Evolutionary conservation across 2,329 filamentous ascomycete species (phyloP).

Genomic region (Alternaria novae-zelandiae): DNA sequence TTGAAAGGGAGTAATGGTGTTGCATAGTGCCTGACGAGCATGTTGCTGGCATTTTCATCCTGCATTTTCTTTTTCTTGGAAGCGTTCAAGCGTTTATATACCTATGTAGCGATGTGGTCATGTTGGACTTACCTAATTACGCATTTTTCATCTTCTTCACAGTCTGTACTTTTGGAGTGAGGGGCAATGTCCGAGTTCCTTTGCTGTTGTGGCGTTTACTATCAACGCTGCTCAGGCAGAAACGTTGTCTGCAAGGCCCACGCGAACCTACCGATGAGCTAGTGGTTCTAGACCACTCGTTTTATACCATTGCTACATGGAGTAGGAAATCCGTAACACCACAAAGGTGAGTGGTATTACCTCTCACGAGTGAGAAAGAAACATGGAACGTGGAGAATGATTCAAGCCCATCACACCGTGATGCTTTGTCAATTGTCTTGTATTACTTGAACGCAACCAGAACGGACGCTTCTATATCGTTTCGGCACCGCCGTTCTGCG

Average conservation of each 20-base stretch:
- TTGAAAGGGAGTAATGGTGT: background rate
- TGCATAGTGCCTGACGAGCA: background rate
- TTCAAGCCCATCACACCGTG: background rate
- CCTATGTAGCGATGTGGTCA: background rate
- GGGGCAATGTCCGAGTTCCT: background rate
- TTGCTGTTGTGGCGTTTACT: background rate
- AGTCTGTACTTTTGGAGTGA: background rate
- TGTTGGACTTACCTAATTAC: constrained; percentile 5
- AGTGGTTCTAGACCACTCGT: background rate
- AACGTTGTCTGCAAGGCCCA: background rate
- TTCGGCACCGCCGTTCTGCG: background rate
- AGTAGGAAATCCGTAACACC: background rate
- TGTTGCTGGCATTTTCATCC: background rate
- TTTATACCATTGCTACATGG: background rate
- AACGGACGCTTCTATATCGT: background rate
- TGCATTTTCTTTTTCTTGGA: background rate
- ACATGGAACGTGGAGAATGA: background rate
- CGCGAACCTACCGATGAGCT: background rate
- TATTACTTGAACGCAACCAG: background rate
- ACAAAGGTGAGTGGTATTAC: background rate
- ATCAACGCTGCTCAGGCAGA: background rate
- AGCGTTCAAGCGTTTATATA: constrained; percentile 24
- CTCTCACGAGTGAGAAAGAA: background rate
- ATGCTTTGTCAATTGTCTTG: background rate
- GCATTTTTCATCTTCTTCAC: background rate